These are phyloP conservation scores for Nemania serpens DNA, from an alignment of 2,329 filamentous ascomycete species.

Conservation along the genomic window DNA sequence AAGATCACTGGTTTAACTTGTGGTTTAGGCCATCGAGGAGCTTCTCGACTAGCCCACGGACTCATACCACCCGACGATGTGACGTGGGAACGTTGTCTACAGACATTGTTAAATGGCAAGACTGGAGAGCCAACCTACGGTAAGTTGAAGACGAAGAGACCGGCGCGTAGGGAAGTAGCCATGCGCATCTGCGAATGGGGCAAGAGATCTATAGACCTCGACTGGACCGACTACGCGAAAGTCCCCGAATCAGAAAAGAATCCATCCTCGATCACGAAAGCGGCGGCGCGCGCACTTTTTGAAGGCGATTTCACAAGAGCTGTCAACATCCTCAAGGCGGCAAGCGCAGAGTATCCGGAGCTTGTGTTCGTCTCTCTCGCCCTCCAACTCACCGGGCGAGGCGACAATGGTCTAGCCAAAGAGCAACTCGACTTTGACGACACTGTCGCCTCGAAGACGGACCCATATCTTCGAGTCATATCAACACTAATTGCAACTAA, in stretches of 20 bases:
- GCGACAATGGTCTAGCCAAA: slow-evolving; percentile 49
- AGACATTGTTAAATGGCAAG: slow-evolving; percentile 67
- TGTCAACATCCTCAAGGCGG: slow-evolving; percentile 69
- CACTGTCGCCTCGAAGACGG: slow-evolving; percentile 65
- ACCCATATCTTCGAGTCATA: slow-evolving; percentile 80
- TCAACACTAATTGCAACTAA: slow-evolving; percentile 77
- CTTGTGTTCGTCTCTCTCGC: slow-evolving; percentile 71
- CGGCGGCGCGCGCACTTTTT: slow-evolving; percentile 76
- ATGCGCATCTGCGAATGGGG: slow-evolving; percentile 77
- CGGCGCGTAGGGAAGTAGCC: slow-evolving; percentile 74
- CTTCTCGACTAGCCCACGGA: slow-evolving; percentile 53
- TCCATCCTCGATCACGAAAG: slow-evolving; percentile 70
- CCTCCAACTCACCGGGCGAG: slow-evolving; percentile 64
- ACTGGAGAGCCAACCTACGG: slow-evolving; percentile 66
- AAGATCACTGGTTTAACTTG: slow-evolving; percentile 24
- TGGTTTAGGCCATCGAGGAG: slow-evolving; percentile 52
- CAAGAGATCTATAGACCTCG: slow-evolving; percentile 51
- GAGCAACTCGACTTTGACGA: slow-evolving; percentile 64
- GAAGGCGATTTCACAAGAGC: slow-evolving; percentile 71
- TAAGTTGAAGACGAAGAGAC: slow-evolving; percentile 65
- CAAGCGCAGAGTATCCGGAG: slow-evolving; percentile 65
- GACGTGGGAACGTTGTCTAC: slow-evolving; percentile 66
- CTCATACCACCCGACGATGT: slow-evolving; percentile 51
- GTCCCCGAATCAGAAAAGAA: slow-evolving; percentile 52
- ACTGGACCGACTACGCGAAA: slow-evolving; percentile 51